phyloP scores from a whole-genome alignment of 805 yeast species.

The Saccharomycopsis capsularis region DNA sequence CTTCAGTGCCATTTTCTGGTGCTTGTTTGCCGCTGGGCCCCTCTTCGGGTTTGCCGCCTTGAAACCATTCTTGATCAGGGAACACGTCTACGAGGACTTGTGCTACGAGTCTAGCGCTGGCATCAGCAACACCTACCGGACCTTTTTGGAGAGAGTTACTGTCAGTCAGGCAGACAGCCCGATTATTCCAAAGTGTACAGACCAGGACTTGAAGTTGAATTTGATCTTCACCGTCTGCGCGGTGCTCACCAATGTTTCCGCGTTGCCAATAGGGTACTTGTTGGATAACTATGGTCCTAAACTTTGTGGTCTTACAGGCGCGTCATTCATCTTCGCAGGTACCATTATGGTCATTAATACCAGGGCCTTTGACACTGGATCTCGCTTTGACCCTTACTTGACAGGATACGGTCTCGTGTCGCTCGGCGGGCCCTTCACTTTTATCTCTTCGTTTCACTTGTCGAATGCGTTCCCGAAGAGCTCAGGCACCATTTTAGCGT shows the following conservation, averaged over 20 bases:
- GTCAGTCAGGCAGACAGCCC: neutral
- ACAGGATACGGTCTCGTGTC: conserved; percentile 72
- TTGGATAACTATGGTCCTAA: conserved; percentile 82
- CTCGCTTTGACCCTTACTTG: conserved; percentile 53
- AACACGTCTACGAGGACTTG: conserved; percentile 63
- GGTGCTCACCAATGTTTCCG: conserved; percentile 75
- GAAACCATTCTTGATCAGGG: conserved; percentile 70
- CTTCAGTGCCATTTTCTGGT: conserved; percentile 74
- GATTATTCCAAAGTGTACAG: conserved; percentile 41
- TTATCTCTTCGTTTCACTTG: conserved; percentile 83
- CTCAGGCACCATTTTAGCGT: conserved; percentile 75
- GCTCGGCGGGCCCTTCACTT: conserved; percentile 90
- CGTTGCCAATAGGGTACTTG: conserved; percentile 74
- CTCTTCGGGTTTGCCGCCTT: conserved; percentile 96
- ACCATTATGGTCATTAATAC: conserved; percentile 41
- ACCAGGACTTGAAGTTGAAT: conserved; percentile 77
- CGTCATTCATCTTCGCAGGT: conserved; percentile 51
- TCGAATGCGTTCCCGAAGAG: conserved; percentile 79
- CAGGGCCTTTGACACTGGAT: conserved; percentile 23
- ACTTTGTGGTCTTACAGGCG: conserved; percentile 69
- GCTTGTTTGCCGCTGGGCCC: conserved; percentile 87
- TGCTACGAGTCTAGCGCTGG: conserved; percentile 35
- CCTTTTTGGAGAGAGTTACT: neutral
- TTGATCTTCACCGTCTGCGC: conserved; percentile 82
- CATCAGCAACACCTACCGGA: neutral